Conservation (phyloP, 2,329 filamentous ascomycete genomes). For the Venturiaceae sp. region DNA sequence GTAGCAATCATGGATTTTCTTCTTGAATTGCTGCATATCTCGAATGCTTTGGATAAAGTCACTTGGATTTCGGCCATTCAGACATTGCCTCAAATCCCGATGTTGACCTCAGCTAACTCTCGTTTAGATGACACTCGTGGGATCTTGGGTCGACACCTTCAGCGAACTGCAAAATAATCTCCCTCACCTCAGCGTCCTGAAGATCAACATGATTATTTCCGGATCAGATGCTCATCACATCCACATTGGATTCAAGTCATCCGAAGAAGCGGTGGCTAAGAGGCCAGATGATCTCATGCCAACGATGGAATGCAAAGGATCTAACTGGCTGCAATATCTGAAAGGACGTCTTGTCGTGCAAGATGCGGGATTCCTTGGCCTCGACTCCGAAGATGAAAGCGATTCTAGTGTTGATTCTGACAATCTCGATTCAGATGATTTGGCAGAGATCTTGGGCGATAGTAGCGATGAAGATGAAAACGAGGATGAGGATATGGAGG, state of each 20-base stretch:
- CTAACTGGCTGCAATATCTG: not conserved
- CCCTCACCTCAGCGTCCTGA: not conserved
- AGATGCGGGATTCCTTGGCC: not conserved
- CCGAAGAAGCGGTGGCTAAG: not conserved
- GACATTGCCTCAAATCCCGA: too few relatives aligned
- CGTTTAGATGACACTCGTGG: not conserved
- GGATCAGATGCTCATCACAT: not conserved
- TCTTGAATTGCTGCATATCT: too few relatives aligned
- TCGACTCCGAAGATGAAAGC: not conserved
- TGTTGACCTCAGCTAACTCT: not conserved
- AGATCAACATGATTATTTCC: not conserved
- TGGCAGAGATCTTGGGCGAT: too few relatives aligned
- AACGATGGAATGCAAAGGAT: not conserved
- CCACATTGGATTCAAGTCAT: not conserved
- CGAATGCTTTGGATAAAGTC: too few relatives aligned
- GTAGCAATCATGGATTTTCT: too few relatives aligned
- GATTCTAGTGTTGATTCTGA: too few relatives aligned
- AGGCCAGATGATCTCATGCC: not conserved
- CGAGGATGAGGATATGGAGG: not conserved
- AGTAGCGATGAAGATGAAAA: not conserved
- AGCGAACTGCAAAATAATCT: not conserved
- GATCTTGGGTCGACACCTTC: not conserved
- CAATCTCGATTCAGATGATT: too few relatives aligned
- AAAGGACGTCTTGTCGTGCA: not conserved
- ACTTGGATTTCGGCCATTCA: too few relatives aligned